Conservation (phyloP, 768 basidiomycete species). For the Lactifluus subvellereus region DNA sequence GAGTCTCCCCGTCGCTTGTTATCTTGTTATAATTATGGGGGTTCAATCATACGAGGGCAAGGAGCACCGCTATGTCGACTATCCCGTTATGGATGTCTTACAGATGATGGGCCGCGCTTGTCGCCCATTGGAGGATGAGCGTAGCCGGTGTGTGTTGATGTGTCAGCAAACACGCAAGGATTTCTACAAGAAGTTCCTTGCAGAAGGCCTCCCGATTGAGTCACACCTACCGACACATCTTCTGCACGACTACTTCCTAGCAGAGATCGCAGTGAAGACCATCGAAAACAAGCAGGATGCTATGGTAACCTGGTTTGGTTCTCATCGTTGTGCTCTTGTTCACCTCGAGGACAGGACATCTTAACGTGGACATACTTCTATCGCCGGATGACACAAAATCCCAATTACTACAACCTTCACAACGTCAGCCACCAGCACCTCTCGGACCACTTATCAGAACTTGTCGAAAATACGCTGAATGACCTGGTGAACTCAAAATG, state of each 20-base stretch:
- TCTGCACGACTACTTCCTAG: constrained; percentile 95
- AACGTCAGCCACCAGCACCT: constrained; percentile 94
- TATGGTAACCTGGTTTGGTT: constrained; percentile 48
- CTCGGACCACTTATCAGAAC: constrained; percentile 91
- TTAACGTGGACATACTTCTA: constrained; percentile 99
- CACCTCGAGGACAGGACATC: constrained; percentile 57
- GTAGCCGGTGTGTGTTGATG: constrained; percentile 93
- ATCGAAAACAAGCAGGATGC: constrained; percentile 99
- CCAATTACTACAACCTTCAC: constrained; percentile 91
- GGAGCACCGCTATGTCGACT: constrained; percentile 97
- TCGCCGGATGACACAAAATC: constrained; percentile 94
- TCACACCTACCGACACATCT: constrained; percentile 86
- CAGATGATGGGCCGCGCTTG: constrained; percentile 99
- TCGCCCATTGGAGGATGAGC: constrained; percentile 80
- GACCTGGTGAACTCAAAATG: constrained; percentile 95
- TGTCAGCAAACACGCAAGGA: constrained; percentile 97
- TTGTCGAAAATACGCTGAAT: constrained; percentile 88
- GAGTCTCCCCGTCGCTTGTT: constrained; percentile 88
- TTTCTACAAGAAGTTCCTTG: constrained; percentile 98
- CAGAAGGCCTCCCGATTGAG: constrained; percentile 96
- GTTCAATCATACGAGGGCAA: constrained; percentile 95
- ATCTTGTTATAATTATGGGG: constrained; percentile 99
- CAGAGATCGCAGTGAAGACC: constrained; percentile 97
- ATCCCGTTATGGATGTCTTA: constrained; percentile 95
- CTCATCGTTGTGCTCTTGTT: background rate